A percentile compares a stretch with the other conserved stretches of the same genome.
Conservation (phyloP, 2,329 filamentous ascomycete species). For the Cytospora mali region DNA sequence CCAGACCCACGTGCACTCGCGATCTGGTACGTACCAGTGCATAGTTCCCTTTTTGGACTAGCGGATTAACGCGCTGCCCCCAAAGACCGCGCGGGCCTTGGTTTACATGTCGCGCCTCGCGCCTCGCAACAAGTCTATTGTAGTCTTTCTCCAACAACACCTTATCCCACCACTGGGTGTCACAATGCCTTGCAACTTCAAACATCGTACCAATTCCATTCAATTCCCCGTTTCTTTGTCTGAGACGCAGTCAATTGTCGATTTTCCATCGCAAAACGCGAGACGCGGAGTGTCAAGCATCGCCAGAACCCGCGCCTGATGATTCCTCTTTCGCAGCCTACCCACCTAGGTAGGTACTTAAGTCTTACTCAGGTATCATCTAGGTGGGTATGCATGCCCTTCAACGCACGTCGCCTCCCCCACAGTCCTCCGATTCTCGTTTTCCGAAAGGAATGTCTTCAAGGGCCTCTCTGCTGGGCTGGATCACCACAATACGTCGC, state of each 20-base stretch:
- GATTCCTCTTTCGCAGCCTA: conserved; percentile 50
- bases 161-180: conserved; percentile 28
- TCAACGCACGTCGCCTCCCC: conserved; percentile 73
- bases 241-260: conserved; percentile 36
- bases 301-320: conserved; percentile 32
- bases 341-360: conserved; percentile 10
- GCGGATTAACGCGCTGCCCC: conserved; percentile 22
- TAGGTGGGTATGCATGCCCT: background rate
- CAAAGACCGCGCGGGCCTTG: no score
- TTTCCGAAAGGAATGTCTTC: conserved; percentile 70
- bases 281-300: conserved; percentile 27
- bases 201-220: conserved; percentile 24
- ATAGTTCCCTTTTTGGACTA: background rate
- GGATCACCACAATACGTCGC: conserved; percentile 54
- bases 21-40: background rate
- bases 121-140: background rate
- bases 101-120: background rate
- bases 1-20: background rate
- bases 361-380: no score
- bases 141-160: conserved; percentile 2
- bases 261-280: conserved; percentile 40
- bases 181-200: conserved; percentile 34
- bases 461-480: conserved; percentile 44
- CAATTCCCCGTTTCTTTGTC: conserved; percentile 32
- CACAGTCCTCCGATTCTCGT: conserved; percentile 76